Evolutionary conservation across 495 filamentous ascomycete species (phyloP).

Genomic region (Aspergillus wentii): DNA sequence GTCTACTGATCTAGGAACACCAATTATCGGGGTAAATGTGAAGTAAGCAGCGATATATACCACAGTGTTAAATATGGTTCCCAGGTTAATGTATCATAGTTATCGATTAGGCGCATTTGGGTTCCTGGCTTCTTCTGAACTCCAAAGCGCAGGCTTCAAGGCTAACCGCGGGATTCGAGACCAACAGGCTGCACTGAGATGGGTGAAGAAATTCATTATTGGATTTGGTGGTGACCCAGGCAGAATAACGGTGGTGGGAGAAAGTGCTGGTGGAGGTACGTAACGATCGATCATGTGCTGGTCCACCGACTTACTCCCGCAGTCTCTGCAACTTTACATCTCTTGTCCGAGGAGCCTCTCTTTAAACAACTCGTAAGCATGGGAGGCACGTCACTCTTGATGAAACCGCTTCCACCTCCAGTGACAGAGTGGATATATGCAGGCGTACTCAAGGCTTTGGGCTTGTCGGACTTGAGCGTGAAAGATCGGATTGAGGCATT

Average conservation of each 20-base stretch:
- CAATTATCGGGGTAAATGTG: background rate
- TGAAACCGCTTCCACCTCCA: background rate
- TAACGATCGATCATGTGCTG: background rate
- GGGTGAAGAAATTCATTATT: conserved; percentile 7
- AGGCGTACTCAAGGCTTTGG: background rate
- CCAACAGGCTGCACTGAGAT: conserved; percentile 3
- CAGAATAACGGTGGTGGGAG: conserved; percentile 6
- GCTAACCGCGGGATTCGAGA: background rate
- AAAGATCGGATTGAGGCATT: background rate
- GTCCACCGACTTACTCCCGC: background rate
- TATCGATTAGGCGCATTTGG: background rate
- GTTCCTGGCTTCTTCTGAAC: background rate
- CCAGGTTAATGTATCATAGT: background rate
- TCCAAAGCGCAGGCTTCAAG: background rate
- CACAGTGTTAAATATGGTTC: background rate
- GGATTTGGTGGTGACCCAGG: conserved; percentile 9
- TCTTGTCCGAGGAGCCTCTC: background rate
- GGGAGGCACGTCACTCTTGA: background rate
- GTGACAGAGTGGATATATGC: too few relatives aligned
- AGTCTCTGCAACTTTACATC: background rate
- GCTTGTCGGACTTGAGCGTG: background rate
- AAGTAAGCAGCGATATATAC: background rate
- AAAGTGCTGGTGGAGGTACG: conserved; percentile 3
- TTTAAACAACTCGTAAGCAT: background rate
- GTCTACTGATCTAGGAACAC: background rate